Percentiles rank a stretch among this genome's conserved stretches.
These are phyloP conservation scores for Macadamia integrifolia DNA, from an alignment of 164 flowering plant species.

Conservation along the genomic window DNA sequence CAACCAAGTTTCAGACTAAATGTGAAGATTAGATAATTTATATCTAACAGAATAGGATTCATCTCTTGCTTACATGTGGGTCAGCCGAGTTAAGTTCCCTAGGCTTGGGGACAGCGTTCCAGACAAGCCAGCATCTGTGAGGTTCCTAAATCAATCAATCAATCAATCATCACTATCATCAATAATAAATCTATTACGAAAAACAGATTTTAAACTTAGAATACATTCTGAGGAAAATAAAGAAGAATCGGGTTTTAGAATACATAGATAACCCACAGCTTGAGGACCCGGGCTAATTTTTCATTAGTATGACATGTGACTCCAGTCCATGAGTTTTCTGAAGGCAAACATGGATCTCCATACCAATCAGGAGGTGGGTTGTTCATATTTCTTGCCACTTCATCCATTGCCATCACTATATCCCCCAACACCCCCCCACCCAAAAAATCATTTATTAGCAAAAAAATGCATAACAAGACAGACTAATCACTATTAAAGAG, in stretches of 20 bases:
- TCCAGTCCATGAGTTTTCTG: conserved; percentile 72
- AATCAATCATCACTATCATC: background rate
- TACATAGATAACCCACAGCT: conserved; percentile 47
- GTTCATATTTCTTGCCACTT: conserved; percentile 41
- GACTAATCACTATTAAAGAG: background rate
- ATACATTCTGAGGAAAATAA: too few species aligned
- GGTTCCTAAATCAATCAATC: conserved; percentile 38
- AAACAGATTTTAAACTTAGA: background rate
- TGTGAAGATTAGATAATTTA: too few species aligned
- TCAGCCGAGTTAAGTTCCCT: conserved; percentile 50
- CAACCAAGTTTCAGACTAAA: background rate
- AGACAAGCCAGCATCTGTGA: conserved; percentile 43
- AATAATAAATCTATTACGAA: background rate
- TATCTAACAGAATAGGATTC: too few species aligned
- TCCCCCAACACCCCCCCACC: too few species aligned
- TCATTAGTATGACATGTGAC: conserved; percentile 43
- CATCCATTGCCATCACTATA: conserved; percentile 63
- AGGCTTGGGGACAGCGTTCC: conserved; percentile 55
- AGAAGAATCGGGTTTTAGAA: too few species aligned
- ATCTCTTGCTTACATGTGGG: background rate
- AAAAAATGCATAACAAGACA: background rate
- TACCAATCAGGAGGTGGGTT: conserved; percentile 78
- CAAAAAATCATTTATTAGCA: background rate
- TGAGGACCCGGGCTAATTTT: conserved; percentile 34
- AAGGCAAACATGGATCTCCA: conserved; percentile 93